These are phyloP conservation scores for Gnomoniopsis smithogilvyi DNA, from an alignment of 2,329 filamentous ascomycete species.

Conservation along the genomic window DNA sequence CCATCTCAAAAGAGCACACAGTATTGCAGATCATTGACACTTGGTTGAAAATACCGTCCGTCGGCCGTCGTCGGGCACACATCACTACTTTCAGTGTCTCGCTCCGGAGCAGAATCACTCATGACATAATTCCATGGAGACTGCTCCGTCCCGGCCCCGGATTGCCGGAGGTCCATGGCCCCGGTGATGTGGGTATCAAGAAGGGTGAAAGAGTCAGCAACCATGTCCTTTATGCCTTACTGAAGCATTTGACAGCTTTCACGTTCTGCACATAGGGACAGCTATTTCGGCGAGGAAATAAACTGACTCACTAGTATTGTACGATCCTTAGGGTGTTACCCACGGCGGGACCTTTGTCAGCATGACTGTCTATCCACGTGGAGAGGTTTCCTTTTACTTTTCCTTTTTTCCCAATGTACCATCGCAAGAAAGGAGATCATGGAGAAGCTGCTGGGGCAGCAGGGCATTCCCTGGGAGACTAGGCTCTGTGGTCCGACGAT, in stretches of 20 bases:
- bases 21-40: neutral
- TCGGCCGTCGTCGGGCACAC: neutral
- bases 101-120: slow-evolving; percentile 6
- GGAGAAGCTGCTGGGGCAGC: too few relatives aligned
- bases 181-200: neutral
- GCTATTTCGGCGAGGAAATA: neutral
- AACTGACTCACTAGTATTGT: neutral
- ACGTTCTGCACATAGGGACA: neutral
- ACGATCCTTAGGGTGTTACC: too few relatives aligned
- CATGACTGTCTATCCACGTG: too few relatives aligned
- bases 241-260: slow-evolving; percentile 1
- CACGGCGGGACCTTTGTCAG: neutral
- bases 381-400: too few relatives aligned
- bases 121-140: slow-evolving; percentile 2
- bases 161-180: neutral
- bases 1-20: neutral
- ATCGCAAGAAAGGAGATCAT: too few relatives aligned
- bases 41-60: too few relatives aligned
- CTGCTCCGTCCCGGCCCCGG: neutral
- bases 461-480: too few relatives aligned
- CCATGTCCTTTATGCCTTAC: neutral
- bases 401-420: too few relatives aligned
- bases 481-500: too few relatives aligned
- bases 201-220: neutral
- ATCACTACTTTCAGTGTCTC: slow-evolving; percentile 8